Base-by-base conservation (phyloP, 495 filamentous ascomycete genomes). In the Opeltia flavorubescens region DNA sequence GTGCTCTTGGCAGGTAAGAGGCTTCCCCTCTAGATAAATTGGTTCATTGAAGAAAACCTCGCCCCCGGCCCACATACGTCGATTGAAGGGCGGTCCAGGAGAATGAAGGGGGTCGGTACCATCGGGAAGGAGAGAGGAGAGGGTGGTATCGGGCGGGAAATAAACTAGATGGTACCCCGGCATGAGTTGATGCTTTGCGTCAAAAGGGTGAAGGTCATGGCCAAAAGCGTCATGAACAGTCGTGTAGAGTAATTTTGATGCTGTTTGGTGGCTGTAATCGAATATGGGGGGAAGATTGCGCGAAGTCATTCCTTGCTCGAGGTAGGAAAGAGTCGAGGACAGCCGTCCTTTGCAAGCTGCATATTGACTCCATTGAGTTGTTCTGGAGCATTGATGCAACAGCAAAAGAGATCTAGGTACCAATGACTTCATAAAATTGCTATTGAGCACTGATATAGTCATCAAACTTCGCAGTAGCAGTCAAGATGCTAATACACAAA, bases 11-110 rank as follows among this genome's bases (percentile, higher is more conserved):
- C 17, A 72, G 41, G 50, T 31, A 47, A 60, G 62, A 75, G 74
- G 80, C n/a, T 54, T 43, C 21, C 80, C 64, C 47, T 12, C 9
- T 15, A 28, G 7, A 1, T 9, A 45, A 12, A 27, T 21, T n/a
- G n/a, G 25, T 5, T 33, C 27, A 17, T 45, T 6, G 47, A 49
- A 55, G 7, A 9, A 1, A 4, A 55, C 47, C 6, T 67, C 63
- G 0, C 84, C 86, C 23, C 84, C 84, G 2, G 81, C 82, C 86
- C 86, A 93, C 76, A 93, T 80, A 21, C 84, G 75, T 20, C 81
- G 69, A 21, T 67, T 72, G 49, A 78, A 89, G 0, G 80, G 77
- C 0, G 48, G 26, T 3, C 75, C 72, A 0, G 86, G 84, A 35
- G 71, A 78, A 49, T 87, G 84, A 2, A 72, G 72, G 2, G 65